Base-by-base conservation (phyloP, 768 basidiomycete genomes). In the Pholiota microspora region DNA sequence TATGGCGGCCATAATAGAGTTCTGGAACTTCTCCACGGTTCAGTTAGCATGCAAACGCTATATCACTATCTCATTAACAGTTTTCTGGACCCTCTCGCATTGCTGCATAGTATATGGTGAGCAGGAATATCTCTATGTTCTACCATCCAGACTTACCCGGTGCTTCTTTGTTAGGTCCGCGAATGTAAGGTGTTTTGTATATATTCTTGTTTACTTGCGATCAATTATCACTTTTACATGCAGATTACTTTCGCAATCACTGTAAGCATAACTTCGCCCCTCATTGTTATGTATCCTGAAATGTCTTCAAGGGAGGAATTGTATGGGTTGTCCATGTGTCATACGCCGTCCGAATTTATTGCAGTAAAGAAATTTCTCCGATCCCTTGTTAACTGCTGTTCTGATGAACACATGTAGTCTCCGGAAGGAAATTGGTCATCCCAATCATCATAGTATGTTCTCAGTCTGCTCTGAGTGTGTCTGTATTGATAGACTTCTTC, bases 341-440 rank as follows among this genome's bases (percentile, higher is more conserved):
- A 5, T 59, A 59, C 13, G 58, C 58, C 1, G 45, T 45, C n/a
- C 51, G 58, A n/a, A 59, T 59, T 34, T 59, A 59, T 31, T 55
- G 56, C 28, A 55, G 58, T 59, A 13, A 27, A 15, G 5, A 9
- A 2, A 29, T 27, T 12, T 5, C 15, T 7, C 6, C 13, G 25
- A 25, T 3, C 3, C 7, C 2, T 32, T 4, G n/a, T 7, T 40
- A 8, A 10, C 10, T 42, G 3, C 7, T 9, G 7, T 7, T 21
- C 32, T 38, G 45, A 28, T 25, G 13, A 16, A 7, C 16, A 7
- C 12, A 10, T 2, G 7, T 45, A 40, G 31, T 55, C 46, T 32
- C 44, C 40, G 29, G 42, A 16, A 51, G 29, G 35, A 40, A 51
- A 29, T 21, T 51, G 9, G 25, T 27, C 21, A 51, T 42, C 35